A percentile compares a stretch with the other conserved stretches of the same genome.
phyloP scores from a whole-genome alignment of 371 early-diverging fungal species.

The Umbelopsis sp. region DNA sequence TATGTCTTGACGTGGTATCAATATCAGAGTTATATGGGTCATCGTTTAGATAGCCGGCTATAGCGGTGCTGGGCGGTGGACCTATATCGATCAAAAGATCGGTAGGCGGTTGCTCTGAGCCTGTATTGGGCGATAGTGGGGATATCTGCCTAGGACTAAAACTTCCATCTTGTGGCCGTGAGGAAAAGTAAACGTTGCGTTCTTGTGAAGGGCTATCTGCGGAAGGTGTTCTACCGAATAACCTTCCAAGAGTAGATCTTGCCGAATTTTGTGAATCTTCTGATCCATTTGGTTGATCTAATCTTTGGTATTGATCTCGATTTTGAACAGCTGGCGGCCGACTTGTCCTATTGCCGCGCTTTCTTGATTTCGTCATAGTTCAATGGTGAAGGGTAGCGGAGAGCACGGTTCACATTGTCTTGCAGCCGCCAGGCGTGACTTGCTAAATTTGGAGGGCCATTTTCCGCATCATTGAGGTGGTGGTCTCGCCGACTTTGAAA shows the following conservation, averaged over 20 bases:
- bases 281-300: not conserved
- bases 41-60: not conserved
- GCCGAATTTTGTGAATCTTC: not conserved
- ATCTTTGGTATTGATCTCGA: not conserved
- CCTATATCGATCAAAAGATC: constrained; percentile 9
- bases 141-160: not conserved
- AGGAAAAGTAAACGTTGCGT: not conserved
- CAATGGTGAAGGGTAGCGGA: not conserved
- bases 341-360: not conserved
- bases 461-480: not conserved
- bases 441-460: not conserved
- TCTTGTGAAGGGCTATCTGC: not conserved
- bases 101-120: not conserved
- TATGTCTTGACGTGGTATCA: constrained; percentile 29
- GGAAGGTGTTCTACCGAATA: constrained; percentile 1
- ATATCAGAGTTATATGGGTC: constrained; percentile 26
- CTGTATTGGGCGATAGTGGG: not conserved
- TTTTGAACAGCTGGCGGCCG: not conserved
- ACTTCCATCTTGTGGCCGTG: not conserved
- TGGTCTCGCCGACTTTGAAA: not conserved
- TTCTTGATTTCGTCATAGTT: constrained; percentile 5
- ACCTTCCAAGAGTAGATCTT: not conserved
- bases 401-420: not conserved
- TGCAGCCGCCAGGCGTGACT: not conserved
- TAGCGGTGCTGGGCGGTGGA: not conserved